A percentile compares a stretch with the other conserved stretches of the same genome.
phyloP scores from a whole-genome alignment of 1,284 basidiomycete species.

The Trametes pubescens region DNA sequence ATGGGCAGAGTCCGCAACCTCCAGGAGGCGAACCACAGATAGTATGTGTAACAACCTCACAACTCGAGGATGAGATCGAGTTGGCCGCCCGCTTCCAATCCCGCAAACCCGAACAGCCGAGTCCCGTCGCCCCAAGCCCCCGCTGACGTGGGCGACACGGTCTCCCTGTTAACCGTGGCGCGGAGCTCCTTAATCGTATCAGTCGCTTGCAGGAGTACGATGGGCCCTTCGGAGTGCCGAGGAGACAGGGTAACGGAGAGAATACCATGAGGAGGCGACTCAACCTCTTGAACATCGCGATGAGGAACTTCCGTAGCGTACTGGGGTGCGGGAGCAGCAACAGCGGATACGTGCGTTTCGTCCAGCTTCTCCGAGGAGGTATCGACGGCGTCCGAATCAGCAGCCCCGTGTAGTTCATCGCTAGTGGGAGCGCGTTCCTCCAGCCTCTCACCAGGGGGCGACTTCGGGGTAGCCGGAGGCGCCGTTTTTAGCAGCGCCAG shows the following conservation, averaged over 20 bases:
- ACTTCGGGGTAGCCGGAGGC: constrained; percentile 2
- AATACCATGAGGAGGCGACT: not conserved
- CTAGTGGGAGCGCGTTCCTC: not conserved
- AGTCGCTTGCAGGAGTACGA: constrained; percentile 3
- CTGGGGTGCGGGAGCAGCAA: not conserved
- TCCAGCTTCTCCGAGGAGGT: not conserved
- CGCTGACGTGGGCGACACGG: not conserved
- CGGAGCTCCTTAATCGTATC: not conserved
- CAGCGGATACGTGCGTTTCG: not conserved
- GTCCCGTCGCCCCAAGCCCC: not conserved
- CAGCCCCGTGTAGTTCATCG: not conserved
- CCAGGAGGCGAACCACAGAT: not conserved
- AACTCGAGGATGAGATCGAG: constrained; percentile 27
- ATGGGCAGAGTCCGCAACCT: not conserved
- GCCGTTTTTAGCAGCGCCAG: constrained; percentile 23
- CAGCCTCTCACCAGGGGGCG: not conserved
- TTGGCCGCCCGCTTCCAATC: constrained; percentile 13
- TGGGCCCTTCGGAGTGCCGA: not conserved
- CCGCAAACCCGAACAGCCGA: constrained; percentile 24
- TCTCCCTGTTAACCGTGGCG: constrained; percentile 12
- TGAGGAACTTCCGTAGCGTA: not conserved
- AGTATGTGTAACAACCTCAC: not conserved
- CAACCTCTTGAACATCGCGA: not conserved
- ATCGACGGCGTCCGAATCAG: not conserved
- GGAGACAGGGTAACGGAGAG: constrained; percentile 1